These are phyloP conservation scores for Coniosporium apollinis DNA, from an alignment of 495 filamentous ascomycete genomes.

Conservation along the genomic window DNA sequence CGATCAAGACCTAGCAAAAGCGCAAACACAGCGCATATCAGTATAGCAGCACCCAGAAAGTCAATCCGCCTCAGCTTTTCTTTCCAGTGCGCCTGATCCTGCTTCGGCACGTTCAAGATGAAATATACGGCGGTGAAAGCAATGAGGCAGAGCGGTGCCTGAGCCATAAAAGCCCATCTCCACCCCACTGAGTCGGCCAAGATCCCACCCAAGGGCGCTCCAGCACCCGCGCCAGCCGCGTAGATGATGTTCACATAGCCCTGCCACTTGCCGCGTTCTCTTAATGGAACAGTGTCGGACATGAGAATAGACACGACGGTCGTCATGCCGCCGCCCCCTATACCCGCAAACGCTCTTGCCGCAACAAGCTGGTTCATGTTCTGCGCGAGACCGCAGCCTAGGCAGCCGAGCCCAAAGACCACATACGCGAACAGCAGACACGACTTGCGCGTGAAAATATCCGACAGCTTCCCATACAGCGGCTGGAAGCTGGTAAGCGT, in stretches of 20 bases:
- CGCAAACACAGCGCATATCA: conserved; percentile 49
- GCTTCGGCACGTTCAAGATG: conserved; percentile 42
- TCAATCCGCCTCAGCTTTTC: conserved; percentile 58
- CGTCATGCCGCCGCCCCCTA: conserved; percentile 78
- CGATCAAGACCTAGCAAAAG: conserved; percentile 63
- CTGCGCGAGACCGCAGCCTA: conserved; percentile 54
- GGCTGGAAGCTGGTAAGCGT: conserved; percentile 68
- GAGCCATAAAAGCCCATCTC: conserved; percentile 66
- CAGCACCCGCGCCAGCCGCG: conserved; percentile 48
- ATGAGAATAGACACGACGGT: conserved; percentile 63
- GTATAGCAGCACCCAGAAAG: conserved; percentile 55
- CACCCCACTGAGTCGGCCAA: conserved; percentile 64
- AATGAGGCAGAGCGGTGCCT: conserved; percentile 51
- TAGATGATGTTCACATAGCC: conserved; percentile 71
- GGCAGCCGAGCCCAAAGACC: conserved; percentile 56
- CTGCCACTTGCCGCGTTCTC: conserved; percentile 68
- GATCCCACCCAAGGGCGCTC: conserved; percentile 61
- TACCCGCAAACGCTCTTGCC: conserved; percentile 52
- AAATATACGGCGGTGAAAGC: conserved; percentile 49
- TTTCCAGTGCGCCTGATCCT: conserved; percentile 39
- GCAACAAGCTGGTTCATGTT: conserved; percentile 55
- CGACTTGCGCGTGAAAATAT: conserved; percentile 71
- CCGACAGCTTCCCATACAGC: conserved; percentile 58
- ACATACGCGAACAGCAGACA: conserved; percentile 57
- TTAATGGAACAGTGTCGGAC: conserved; percentile 58